A percentile compares a stretch with the other conserved stretches of the same genome.
Conservation (phyloP, 2,329 filamentous ascomycete genomes). For the Talaromyces marneffei region DNA sequence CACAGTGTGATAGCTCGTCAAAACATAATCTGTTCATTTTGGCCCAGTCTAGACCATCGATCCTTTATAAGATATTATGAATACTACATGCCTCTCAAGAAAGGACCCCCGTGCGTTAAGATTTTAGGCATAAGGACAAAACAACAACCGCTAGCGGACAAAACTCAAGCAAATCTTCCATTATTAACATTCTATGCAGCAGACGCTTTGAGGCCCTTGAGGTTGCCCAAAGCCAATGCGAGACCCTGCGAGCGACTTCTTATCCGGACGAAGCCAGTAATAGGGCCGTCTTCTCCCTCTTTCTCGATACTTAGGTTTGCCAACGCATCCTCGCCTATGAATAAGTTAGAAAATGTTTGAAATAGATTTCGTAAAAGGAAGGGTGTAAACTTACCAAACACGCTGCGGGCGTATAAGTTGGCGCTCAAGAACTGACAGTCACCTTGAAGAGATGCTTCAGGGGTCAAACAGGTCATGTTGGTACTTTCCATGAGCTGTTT, state of each 20-base stretch:
- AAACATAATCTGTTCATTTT: background rate
- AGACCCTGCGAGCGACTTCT: slow-evolving; percentile 93
- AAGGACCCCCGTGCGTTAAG: background rate
- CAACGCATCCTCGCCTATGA: slow-evolving; percentile 87
- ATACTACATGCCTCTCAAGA: slow-evolving; percentile 7
- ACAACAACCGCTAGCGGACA: slow-evolving; percentile 12
- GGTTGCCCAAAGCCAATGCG: slow-evolving; percentile 82
- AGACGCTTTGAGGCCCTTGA: slow-evolving; percentile 85
- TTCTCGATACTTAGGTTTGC: slow-evolving; percentile 98
- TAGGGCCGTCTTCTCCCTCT: slow-evolving; percentile 88
- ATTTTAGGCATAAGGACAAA: slow-evolving; percentile 1
- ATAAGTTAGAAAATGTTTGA: background rate
- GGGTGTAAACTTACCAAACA: slow-evolving; percentile 78
- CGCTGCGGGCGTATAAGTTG: slow-evolving; percentile 91
- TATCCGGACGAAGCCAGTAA: slow-evolving; percentile 96
- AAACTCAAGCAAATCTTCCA: slow-evolving; percentile 21
- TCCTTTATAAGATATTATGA: slow-evolving; percentile 6
- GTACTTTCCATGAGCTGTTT: slow-evolving; percentile 94
- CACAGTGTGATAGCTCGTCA: background rate
- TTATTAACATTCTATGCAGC: slow-evolving; percentile 29
- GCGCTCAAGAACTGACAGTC: slow-evolving; percentile 98
- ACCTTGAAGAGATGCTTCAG: slow-evolving; percentile 91
- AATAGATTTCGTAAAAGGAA: slow-evolving; percentile 2
- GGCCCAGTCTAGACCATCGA: slow-evolving; percentile 1
- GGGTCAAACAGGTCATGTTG: slow-evolving; percentile 97